Conservation (phyloP, 495 filamentous ascomycete genomes). For the Extremus antarcticus region DNA sequence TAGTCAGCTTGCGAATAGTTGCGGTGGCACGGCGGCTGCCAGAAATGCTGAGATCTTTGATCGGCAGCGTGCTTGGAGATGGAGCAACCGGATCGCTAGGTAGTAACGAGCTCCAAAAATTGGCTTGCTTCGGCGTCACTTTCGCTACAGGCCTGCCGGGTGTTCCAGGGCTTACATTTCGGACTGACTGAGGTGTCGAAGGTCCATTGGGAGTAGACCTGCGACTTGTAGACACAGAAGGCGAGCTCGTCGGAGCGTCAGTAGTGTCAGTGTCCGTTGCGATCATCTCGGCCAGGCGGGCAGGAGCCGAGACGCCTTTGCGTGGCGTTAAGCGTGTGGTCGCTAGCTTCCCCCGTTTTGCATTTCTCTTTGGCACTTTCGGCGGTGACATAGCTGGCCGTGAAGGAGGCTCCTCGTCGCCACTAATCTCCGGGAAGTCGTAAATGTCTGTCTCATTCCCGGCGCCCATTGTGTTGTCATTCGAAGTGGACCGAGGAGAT, state of each 20-base stretch:
- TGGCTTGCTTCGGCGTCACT: constrained; percentile 25
- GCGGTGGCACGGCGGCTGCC: constrained; percentile 2
- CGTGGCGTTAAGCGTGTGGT: constrained; percentile 2
- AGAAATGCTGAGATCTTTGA: constrained; percentile 20
- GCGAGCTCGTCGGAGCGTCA: constrained; percentile 11
- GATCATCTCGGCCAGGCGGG: constrained; percentile 24
- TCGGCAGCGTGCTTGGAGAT: constrained; percentile 22
- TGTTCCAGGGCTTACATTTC: not conserved
- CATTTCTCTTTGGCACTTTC: not conserved
- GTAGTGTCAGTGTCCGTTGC: constrained; percentile 12
- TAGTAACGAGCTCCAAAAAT: constrained; percentile 24
- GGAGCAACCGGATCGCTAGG: constrained; percentile 14
- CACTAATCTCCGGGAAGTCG: not conserved
- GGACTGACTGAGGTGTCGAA: not conserved
- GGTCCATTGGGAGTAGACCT: constrained; percentile 10
- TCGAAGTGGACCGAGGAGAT: no score
- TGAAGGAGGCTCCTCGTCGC: not conserved
- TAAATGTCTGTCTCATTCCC: not conserved
- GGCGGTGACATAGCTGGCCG: not conserved
- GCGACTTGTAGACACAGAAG: constrained; percentile 8
- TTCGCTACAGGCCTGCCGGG: constrained; percentile 2
- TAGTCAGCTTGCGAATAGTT: constrained; percentile 7
- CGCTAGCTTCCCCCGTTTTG: not conserved
- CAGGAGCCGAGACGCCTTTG: constrained; percentile 25
- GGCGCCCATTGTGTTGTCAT: no score